These are phyloP conservation scores for Syzygium oleosum DNA, from an alignment of 345 rosid species.

Conservation along the genomic window DNA sequence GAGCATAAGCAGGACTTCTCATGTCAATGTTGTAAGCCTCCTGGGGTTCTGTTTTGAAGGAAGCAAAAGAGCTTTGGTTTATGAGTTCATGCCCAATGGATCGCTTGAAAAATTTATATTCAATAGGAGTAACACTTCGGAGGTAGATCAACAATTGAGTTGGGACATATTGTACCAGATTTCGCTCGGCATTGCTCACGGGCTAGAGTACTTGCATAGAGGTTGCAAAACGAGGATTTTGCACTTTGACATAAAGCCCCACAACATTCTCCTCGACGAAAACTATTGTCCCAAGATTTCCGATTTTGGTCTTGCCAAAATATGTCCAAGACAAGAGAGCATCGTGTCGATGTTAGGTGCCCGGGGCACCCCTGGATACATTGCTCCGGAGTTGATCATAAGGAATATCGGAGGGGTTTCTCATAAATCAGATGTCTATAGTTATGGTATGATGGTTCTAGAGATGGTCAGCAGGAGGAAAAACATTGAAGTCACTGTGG, in stretches of 20 bases:
- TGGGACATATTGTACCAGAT: neutral
- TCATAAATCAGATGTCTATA: constrained; percentile 23
- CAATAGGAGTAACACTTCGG: neutral
- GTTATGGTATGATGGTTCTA: constrained; percentile 15
- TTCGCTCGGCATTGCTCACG: constrained; percentile 17
- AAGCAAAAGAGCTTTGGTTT: too few species aligned
- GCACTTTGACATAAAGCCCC: constrained; percentile 2
- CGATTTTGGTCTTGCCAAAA: constrained; percentile 37
- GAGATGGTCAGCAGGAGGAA: neutral
- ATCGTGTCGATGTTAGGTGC: constrained; percentile 10
- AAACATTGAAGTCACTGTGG: neutral
- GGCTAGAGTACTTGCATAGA: constrained; percentile 33
- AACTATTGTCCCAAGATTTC: constrained; percentile 27
- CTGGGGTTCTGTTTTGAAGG: too few species aligned
- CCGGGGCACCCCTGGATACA: constrained; percentile 20
- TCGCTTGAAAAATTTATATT: constrained; percentile 21
- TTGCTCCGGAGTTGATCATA: constrained; percentile 13
- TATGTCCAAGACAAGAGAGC: constrained; percentile 15
- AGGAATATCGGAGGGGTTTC: constrained; percentile 25
- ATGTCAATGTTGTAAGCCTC: too few species aligned
- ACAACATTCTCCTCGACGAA: neutral
- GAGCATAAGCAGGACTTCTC: too few species aligned
- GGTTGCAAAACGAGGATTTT: constrained; percentile 27
- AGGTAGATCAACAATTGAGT: neutral
- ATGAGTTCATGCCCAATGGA: constrained; percentile 6